Conservation (phyloP, 2,329 filamentous ascomycete species). For the Clarireedia homoeocarpa region DNA sequence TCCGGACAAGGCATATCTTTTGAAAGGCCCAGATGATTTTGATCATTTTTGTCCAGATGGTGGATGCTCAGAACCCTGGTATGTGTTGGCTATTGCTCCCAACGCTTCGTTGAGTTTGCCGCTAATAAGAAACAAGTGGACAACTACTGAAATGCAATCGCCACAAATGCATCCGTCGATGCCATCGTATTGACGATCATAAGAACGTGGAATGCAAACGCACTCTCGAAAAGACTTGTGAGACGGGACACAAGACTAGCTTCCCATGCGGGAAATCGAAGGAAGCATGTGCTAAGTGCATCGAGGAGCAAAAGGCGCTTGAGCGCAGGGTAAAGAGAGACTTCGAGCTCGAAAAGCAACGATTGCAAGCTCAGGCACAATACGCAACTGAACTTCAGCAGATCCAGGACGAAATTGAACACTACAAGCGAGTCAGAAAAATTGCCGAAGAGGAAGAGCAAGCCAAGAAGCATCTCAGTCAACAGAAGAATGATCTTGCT, state of each 20-base stretch:
- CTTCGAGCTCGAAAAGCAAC: too few species aligned
- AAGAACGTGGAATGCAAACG: slow-evolving; percentile 41
- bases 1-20: slow-evolving; percentile 37
- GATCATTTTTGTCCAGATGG: slow-evolving; percentile 57
- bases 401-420: too few species aligned
- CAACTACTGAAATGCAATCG: slow-evolving; percentile 44
- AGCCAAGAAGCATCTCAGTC: slow-evolving; percentile 30
- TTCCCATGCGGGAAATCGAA: slow-evolving; percentile 36
- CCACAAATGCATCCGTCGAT: slow-evolving; percentile 52
- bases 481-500: slow-evolving; percentile 40
- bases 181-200: slow-evolving; percentile 53
- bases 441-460: too few species aligned
- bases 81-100: slow-evolving; percentile 22
- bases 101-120: slow-evolving; percentile 12
- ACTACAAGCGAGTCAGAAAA: too few species aligned
- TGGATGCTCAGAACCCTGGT: slow-evolving; percentile 59
- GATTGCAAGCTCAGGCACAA: too few species aligned
- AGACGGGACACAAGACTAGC: slow-evolving; percentile 40
- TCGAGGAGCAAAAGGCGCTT: too few species aligned
- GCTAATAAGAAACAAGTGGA: slow-evolving; percentile 16
- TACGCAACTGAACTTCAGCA: too few species aligned
- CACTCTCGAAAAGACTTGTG: slow-evolving; percentile 41
- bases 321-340: too few species aligned
- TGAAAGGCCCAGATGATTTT: slow-evolving; percentile 50
- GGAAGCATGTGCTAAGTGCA: too few species aligned